Evolutionary conservation across 2,329 filamentous ascomycete genomes (phyloP), one percentile per base, ranked within the genome.

Genomic region (Beauveria brongniartii): DNA sequence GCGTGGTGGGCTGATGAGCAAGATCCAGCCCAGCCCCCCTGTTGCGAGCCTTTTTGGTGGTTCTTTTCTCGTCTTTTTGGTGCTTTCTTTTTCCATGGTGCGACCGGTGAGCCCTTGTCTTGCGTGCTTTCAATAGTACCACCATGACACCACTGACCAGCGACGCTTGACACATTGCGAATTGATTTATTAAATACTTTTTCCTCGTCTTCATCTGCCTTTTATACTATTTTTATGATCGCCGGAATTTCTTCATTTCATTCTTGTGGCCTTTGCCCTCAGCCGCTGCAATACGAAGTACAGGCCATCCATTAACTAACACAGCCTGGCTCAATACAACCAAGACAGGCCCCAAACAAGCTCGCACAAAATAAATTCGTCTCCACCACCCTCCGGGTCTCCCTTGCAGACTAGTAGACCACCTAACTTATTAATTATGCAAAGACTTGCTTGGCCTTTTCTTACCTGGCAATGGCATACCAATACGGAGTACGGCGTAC

Each of bases 21-120:
- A 37, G 54, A 55, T 55, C 46, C 55, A 51, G 34, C 34, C 34
- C 34, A 37, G 34, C 34, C 54, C 54, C 54, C 54, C 54, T 57
- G 48, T n/a, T 48, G 43, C 24, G 26, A 54, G 37, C 7, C 41
- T 41, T 48, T 53, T 53, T 55, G 37, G 34, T 37, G 34, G 34
- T 37, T 37, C 34, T 37, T 14, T 37, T 37, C 34, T 37, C 10
- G 2, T 37, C 34, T 37, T 37, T 37, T 16, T 37, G 34, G 12
- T 37, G 34, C 34, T 37, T 37, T 37, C 34, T 37, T 46, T 44
- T 34, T 48, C 37, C n/a, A 20, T 47, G 28, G 26, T 47, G 54
- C 54, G 34, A 41, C 34, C 28, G 0, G 34, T 5, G 34, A 37
- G 34, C 34, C 34, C 34, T 37, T 53, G 51, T 18, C n/a, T 53